A percentile compares a stretch with the other conserved stretches of the same genome.
phyloP scores from a whole-genome alignment of 139 green algal species.

The Bryopsis sp. region DNA sequence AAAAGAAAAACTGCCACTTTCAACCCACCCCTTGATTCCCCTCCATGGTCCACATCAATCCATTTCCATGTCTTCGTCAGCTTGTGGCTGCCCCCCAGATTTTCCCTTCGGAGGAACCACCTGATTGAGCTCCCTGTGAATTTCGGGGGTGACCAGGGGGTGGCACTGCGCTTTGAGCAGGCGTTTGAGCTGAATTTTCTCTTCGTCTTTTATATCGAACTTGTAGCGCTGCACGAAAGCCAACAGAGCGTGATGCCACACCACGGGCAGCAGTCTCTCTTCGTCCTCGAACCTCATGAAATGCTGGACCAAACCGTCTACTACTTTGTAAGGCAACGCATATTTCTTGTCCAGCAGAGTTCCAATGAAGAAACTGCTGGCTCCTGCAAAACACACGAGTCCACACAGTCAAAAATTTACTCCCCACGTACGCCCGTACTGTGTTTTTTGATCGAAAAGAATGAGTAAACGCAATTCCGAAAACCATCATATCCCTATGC shows the following conservation, averaged over 20 bases:
- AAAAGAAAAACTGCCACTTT: no score
- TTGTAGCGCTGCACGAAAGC: constrained; percentile 95
- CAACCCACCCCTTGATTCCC: no score
- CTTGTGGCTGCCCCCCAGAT: no score
- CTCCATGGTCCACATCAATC: no score
- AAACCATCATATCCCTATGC: no score
- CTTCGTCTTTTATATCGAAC: constrained; percentile 71
- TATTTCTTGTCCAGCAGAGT: constrained; percentile 99
- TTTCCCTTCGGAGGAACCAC: no score
- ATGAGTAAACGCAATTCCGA: no score
- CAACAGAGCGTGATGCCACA: constrained; percentile 96
- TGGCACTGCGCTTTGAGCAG: constrained; percentile 78
- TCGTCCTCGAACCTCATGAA: constrained; percentile 45
- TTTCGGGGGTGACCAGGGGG: constrained; percentile 82
- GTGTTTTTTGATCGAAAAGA: no score
- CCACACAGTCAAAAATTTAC: no score
- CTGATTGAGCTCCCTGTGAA: constrained; percentile 78
- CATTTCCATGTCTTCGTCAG: no score
- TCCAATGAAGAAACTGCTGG: constrained; percentile 95
- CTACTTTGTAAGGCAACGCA: constrained; percentile 83
- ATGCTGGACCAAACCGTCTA: constrained; percentile 41
- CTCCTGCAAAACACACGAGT: no score
- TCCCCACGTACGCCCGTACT: no score
- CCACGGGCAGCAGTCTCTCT: constrained; percentile 83
- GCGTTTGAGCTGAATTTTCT: constrained; percentile 64